These are phyloP conservation scores for Cryptosporidium muris DNA, from an alignment of 169 alveolate genomes.

Conservation along the genomic window DNA sequence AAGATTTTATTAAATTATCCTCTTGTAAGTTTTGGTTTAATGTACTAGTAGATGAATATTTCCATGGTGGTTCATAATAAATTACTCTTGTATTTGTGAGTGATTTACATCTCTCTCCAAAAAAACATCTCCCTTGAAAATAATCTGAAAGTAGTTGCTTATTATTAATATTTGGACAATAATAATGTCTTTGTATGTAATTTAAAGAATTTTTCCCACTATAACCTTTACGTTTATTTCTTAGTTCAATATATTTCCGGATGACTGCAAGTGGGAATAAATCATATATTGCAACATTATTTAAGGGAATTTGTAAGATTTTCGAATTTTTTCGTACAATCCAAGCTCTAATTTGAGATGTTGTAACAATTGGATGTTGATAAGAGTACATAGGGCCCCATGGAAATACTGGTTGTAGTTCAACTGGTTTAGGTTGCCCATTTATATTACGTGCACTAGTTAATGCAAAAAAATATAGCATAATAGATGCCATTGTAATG, in stretches of 20 bases:
- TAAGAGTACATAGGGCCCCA: slow-evolving; percentile 69
- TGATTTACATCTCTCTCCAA: slow-evolving; percentile 62
- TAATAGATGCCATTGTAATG: slow-evolving; percentile 56
- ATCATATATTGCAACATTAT: slow-evolving; percentile 58
- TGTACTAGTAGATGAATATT: slow-evolving; percentile 32
- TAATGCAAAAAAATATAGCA: slow-evolving; percentile 60
- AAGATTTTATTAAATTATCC: background rate
- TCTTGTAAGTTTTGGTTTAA: slow-evolving; percentile 28
- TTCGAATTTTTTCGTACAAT: slow-evolving; percentile 33
- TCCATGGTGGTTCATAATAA: slow-evolving; percentile 68
- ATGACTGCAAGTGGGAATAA: slow-evolving; percentile 59
- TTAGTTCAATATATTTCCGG: slow-evolving; percentile 58
- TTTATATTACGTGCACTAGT: slow-evolving; percentile 52
- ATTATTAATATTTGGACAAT: slow-evolving; percentile 53
- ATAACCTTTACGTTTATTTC: slow-evolving; percentile 63
- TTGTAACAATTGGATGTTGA: slow-evolving; percentile 68
- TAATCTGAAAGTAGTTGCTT: slow-evolving; percentile 45
- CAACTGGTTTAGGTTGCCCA: slow-evolving; percentile 56
- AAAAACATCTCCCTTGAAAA: slow-evolving; percentile 64
- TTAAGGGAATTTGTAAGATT: slow-evolving; percentile 32
- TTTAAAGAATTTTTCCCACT: slow-evolving; percentile 29
- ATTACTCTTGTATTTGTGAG: slow-evolving; percentile 42
- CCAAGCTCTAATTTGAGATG: slow-evolving; percentile 69
- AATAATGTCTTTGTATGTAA: slow-evolving; percentile 26
- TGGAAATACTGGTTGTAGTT: slow-evolving; percentile 65